Conservation (phyloP, 2,329 filamentous ascomycete species). For the Alternaria tenuissima region DNA sequence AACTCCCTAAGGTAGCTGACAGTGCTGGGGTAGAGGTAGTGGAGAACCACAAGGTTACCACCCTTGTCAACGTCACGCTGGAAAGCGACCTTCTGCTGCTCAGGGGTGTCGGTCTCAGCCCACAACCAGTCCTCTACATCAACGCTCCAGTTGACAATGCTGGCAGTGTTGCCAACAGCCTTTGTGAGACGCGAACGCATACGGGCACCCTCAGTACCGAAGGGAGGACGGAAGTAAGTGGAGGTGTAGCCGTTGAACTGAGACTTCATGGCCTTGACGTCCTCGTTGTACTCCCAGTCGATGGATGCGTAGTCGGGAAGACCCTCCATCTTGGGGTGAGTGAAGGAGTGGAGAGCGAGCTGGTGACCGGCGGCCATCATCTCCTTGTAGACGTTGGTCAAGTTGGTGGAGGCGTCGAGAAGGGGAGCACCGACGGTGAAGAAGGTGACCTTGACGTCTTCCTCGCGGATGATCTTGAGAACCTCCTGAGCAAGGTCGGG, state of each 20-base stretch:
- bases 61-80: slow-evolving; percentile 68
- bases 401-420: slow-evolving; percentile 65
- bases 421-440: slow-evolving; percentile 74
- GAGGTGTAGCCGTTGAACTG: slow-evolving; percentile 48
- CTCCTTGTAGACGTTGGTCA: slow-evolving; percentile 69
- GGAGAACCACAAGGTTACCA: slow-evolving; percentile 72
- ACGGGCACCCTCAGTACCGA: slow-evolving; percentile 72
- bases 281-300: slow-evolving; percentile 69
- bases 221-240: slow-evolving; percentile 73
- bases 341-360: slow-evolving; percentile 73
- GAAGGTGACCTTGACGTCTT: slow-evolving; percentile 72
- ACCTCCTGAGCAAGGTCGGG: slow-evolving; percentile 67
- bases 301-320: slow-evolving; percentile 62
- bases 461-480: slow-evolving; percentile 67
- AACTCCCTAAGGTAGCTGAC: slow-evolving; percentile 71
- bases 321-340: slow-evolving; percentile 72
- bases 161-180: slow-evolving; percentile 55
- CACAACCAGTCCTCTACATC: slow-evolving; percentile 77
- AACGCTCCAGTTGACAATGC: slow-evolving; percentile 73
- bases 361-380: slow-evolving; percentile 71
- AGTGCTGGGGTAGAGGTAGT: slow-evolving; percentile 72
- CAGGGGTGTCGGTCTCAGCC: slow-evolving; percentile 67
- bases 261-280: slow-evolving; percentile 59
- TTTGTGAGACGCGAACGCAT: slow-evolving; percentile 69
- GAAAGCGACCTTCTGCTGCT: slow-evolving; percentile 73